Percentiles rank a stretch among this genome's conserved stretches.
phyloP scores from a whole-genome alignment of 2,329 filamentous ascomycete genomes.

The Cytospora piceicola region DNA sequence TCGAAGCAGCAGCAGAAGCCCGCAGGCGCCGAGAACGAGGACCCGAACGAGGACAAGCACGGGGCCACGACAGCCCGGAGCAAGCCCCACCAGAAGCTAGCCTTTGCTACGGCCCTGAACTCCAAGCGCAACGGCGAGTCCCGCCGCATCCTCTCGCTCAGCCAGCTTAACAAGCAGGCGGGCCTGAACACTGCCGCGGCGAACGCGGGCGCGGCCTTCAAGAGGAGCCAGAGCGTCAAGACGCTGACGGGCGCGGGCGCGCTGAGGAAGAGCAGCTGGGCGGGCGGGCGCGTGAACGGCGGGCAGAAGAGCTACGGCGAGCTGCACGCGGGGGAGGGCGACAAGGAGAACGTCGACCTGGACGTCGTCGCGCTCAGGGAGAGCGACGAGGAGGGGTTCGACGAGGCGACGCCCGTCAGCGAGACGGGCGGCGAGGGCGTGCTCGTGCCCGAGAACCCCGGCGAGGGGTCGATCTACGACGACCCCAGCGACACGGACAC shows the following conservation, averaged over 20 bases:
- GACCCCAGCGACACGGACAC: slow-evolving; percentile 56
- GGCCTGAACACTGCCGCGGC: slow-evolving; percentile 20
- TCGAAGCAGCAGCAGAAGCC: slow-evolving; percentile 47
- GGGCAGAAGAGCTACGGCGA: slow-evolving; percentile 54
- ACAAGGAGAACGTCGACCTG: slow-evolving; percentile 45
- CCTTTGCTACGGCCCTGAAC: slow-evolving; percentile 58
- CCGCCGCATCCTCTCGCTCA: slow-evolving; percentile 86
- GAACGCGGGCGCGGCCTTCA: slow-evolving; percentile 64
- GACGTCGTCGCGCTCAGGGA: slow-evolving; percentile 47
- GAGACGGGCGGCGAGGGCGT: slow-evolving; percentile 35
- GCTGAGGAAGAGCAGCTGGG: slow-evolving; percentile 72
- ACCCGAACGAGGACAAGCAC: slow-evolving; percentile 37
- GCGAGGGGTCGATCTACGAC: slow-evolving; percentile 31
- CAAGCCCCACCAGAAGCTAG: slow-evolving; percentile 34
- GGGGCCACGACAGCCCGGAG: neutral
- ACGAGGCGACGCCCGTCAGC: slow-evolving; percentile 35
- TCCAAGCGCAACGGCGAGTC: slow-evolving; percentile 56
- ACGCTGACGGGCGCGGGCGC: slow-evolving; percentile 55
- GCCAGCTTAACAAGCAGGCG: slow-evolving; percentile 79
- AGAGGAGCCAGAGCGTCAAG: slow-evolving; percentile 78
- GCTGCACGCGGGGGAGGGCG: slow-evolving; percentile 62
- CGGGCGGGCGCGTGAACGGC: slow-evolving; percentile 42
- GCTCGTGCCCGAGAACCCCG: slow-evolving; percentile 27
- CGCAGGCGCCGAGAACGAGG: slow-evolving; percentile 33
- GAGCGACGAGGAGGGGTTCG: slow-evolving; percentile 60